Percentiles rank a stretch among this genome's conserved stretches.
These are phyloP conservation scores for Aureobasidium sp. DNA, from an alignment of 2,329 filamentous ascomycete species.

Conservation along the genomic window DNA sequence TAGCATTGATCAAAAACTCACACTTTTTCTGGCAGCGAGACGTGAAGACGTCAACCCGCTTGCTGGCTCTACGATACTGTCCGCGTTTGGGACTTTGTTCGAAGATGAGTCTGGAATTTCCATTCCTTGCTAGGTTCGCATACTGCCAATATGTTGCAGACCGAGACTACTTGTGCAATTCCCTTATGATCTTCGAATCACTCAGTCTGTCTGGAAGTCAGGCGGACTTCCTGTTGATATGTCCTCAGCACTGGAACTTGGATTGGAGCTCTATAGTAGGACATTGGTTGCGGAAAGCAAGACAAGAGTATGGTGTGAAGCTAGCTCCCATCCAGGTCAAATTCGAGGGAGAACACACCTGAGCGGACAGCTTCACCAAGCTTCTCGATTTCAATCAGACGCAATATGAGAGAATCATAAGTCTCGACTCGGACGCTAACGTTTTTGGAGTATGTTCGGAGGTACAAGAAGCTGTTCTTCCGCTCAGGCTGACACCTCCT, in stretches of 20 bases:
- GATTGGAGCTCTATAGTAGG: neutral
- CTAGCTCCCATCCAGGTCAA: neutral
- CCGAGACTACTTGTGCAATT: slow-evolving; percentile 38
- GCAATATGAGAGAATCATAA: slow-evolving; percentile 52
- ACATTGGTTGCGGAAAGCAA: neutral
- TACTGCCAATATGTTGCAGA: slow-evolving; percentile 41
- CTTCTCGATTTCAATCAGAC: slow-evolving; percentile 62
- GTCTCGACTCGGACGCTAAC: slow-evolving; percentile 57
- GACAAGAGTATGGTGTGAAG: neutral
- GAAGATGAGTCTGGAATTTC: too few relatives aligned
- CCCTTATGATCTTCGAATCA: slow-evolving; percentile 39
- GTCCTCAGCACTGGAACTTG: slow-evolving; percentile 26
- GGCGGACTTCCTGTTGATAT: slow-evolving; percentile 41
- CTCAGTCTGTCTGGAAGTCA: slow-evolving; percentile 37
- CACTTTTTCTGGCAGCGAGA: too few relatives aligned
- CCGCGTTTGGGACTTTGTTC: too few relatives aligned
- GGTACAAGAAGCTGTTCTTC: neutral
- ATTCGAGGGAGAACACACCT: slow-evolving; percentile 36
- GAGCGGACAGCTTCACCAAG: slow-evolving; percentile 61
- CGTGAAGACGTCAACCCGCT: too few relatives aligned
- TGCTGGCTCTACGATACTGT: too few relatives aligned
- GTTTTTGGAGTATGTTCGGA: slow-evolving; percentile 43
- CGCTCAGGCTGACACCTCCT: neutral
- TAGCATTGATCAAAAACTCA: too few relatives aligned
- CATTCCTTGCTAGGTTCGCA: too few relatives aligned